These are phyloP conservation scores for Malus hybrid DNA, from an alignment of 331 rosid species.

Conservation along the genomic window DNA sequence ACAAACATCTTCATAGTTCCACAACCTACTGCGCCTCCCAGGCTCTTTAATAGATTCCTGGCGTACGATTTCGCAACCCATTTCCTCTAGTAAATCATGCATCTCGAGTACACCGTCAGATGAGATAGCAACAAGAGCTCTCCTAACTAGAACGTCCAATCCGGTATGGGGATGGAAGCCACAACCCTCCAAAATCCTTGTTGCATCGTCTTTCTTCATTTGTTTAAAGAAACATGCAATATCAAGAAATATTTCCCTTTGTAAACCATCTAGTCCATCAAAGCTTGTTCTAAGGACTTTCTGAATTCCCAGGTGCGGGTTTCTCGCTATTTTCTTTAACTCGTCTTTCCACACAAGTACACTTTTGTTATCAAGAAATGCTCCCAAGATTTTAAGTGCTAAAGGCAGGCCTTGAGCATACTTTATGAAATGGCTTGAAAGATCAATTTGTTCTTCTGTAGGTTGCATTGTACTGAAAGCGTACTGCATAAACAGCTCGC, in stretches of 20 bases:
- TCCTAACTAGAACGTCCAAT: neutral
- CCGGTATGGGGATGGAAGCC: neutral
- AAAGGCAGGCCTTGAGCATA: neutral
- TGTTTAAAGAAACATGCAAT: constrained; percentile 5
- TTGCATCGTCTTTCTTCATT: fast-evolving
- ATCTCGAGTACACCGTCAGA: neutral
- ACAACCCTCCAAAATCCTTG: neutral
- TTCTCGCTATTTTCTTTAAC: neutral
- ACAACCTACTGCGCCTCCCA: neutral
- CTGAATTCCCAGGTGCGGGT: neutral
- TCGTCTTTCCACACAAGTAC: neutral
- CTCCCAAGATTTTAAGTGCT: constrained; percentile 2
- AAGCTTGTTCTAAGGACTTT: neutral
- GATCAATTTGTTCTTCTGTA: too few relatives aligned
- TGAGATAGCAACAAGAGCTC: neutral
- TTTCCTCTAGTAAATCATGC: constrained; percentile 13
- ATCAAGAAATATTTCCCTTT: neutral
- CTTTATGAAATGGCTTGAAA: neutral
- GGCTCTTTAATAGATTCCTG: neutral
- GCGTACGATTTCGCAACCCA: neutral
- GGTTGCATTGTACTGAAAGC: neutral
- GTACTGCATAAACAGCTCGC: neutral
- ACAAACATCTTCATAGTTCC: neutral
- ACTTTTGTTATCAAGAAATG: neutral
- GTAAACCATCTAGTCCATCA: neutral